Evolutionary conservation across 2,329 filamentous ascomycete genomes (phyloP).

Genomic region (Talaromyces sp.): DNA sequence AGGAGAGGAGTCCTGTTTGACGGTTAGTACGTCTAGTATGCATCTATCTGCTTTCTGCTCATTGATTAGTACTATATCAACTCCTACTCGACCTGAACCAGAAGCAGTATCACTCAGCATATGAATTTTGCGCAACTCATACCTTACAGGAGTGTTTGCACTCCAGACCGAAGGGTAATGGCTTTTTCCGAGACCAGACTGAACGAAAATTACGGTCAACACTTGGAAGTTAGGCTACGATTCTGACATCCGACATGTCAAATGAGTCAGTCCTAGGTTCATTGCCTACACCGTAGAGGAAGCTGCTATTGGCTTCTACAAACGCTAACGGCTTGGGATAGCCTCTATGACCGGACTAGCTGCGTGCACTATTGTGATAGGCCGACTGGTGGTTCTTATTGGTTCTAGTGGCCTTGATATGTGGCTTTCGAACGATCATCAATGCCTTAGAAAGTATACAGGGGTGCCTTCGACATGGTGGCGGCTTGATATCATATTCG

Average conservation of each 20-base stretch:
- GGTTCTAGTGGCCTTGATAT: not conserved
- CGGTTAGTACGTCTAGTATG: constrained; percentile 32
- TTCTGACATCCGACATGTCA: not conserved
- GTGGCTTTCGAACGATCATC: not conserved
- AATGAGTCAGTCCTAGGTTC: not conserved
- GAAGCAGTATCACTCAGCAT: too few relatives aligned
- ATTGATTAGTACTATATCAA: constrained; percentile 19
- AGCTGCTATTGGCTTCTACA: not conserved
- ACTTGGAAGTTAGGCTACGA: not conserved
- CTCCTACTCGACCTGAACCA: constrained; percentile 16
- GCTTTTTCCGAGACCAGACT: not conserved
- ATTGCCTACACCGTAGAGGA: not conserved
- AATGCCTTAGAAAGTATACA: not conserved
- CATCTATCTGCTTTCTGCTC: not conserved
- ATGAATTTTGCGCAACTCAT: not conserved
- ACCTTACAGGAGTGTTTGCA: not conserved
- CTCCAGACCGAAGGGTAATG: not conserved
- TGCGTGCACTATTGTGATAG: not conserved
- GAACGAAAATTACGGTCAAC: not conserved
- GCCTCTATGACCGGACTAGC: not conserved
- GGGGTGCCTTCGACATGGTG: not conserved
- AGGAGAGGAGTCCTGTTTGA: constrained; percentile 45
- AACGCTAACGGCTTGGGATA: not conserved
- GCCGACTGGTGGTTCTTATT: not conserved
- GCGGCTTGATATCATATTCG: constrained; percentile 2